Percentiles rank a stretch among this genome's conserved stretches.
These are phyloP conservation scores for Schoenoplectus triqueter DNA, from an alignment of 202 grass and related monocot species.

Conservation along the genomic window DNA sequence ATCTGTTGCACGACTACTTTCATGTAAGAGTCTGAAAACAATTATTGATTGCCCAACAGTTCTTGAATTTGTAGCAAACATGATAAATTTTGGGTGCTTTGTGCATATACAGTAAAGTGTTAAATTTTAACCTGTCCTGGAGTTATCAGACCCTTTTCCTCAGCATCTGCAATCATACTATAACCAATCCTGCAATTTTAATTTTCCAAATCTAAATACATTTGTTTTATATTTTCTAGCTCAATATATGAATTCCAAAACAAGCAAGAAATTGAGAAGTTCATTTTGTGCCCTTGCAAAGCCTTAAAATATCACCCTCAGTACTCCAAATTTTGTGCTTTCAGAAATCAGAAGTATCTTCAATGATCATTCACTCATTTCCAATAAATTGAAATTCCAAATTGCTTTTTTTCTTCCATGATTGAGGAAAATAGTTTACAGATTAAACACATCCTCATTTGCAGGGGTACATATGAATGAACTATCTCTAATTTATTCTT, in stretches of 20 bases:
- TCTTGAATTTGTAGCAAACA: background rate
- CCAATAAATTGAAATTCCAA: background rate
- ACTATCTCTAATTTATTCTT: background rate
- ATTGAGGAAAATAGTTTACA: background rate
- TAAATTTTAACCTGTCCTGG: conserved; percentile 51
- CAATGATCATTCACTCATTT: background rate
- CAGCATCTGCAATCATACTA: conserved; percentile 66
- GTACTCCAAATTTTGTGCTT: background rate
- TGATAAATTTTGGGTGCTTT: conserved; percentile 19
- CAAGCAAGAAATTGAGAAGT: background rate
- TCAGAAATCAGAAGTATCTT: conserved; percentile 4
- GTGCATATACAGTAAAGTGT: background rate
- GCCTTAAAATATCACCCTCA: background rate
- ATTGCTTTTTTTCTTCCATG: background rate
- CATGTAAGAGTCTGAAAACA: conserved; percentile 7
- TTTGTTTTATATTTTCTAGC: background rate
- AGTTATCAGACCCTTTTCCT: conserved; percentile 64
- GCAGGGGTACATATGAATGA: background rate
- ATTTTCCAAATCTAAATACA: background rate
- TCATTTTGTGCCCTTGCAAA: background rate
- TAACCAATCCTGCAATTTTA: conserved; percentile 52
- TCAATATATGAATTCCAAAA: background rate
- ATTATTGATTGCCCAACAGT: background rate
- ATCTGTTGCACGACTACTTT: background rate
- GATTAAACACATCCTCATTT: background rate